Conservation (phyloP, 1,284 basidiomycete species). For the Leccinum griseonigrum region DNA sequence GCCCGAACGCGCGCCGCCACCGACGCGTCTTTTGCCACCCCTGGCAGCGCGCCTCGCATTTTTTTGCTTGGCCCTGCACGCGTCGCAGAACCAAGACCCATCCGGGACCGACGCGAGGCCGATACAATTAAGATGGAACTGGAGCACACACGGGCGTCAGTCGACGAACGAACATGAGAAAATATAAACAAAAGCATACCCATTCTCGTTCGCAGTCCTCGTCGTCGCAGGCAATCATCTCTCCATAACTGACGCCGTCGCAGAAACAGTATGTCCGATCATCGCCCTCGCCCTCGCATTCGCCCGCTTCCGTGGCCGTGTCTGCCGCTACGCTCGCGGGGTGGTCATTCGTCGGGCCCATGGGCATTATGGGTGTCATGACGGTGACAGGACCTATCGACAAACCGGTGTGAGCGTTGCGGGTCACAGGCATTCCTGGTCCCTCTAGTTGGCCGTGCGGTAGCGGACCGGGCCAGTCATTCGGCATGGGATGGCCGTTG, state of each 20-base stretch:
- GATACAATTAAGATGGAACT: constrained; percentile 88
- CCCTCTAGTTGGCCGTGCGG: constrained; percentile 62
- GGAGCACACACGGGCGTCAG: constrained; percentile 11
- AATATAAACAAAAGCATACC: constrained; percentile 52
- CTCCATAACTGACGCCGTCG: constrained; percentile 82
- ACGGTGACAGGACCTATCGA: constrained; percentile 30
- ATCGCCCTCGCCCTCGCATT: constrained; percentile 58
- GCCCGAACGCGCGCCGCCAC: constrained; percentile 32
- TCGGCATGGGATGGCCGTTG: constrained; percentile 22
- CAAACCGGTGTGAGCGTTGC: constrained; percentile 38
- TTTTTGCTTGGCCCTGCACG: constrained; percentile 53
- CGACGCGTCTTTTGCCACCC: constrained; percentile 36
- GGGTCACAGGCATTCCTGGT: constrained; percentile 67
- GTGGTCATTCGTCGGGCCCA: constrained; percentile 25
- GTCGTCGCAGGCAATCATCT: constrained; percentile 98
- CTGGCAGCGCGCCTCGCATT: constrained; percentile 34
- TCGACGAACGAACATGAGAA: constrained; percentile 5
- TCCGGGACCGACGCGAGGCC: constrained; percentile 70
- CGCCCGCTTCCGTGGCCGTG: constrained; percentile 36
- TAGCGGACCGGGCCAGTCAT: constrained; percentile 32
- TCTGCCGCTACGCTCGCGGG: constrained; percentile 33
- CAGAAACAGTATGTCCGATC: constrained; percentile 87
- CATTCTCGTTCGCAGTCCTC: constrained; percentile 89
- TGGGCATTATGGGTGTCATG: constrained; percentile 23
- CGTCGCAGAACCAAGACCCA: constrained; percentile 82